These are phyloP conservation scores for Chlamydomonas schloesseri DNA, from an alignment of 139 green algal genomes.

Conservation along the genomic window DNA sequence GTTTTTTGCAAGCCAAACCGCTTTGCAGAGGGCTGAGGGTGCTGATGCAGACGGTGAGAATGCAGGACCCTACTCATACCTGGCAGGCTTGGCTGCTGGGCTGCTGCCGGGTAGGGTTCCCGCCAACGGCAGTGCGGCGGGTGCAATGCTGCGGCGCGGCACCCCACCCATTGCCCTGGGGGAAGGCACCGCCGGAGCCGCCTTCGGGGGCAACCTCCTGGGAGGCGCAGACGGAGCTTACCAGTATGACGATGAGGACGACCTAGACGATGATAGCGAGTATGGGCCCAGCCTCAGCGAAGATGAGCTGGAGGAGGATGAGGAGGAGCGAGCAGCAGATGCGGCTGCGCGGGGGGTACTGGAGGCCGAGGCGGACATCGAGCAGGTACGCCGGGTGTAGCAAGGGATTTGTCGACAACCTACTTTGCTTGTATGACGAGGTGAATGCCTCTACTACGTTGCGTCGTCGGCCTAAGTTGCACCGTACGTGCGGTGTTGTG, in stretches of 20 bases:
- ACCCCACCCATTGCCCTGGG: too few species aligned
- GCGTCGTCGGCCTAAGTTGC: too few species aligned
- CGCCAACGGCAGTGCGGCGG: too few species aligned
- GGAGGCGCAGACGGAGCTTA: not conserved
- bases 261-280: not conserved
- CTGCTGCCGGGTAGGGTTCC: too few species aligned
- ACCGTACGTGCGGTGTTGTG: too few species aligned
- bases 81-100: not conserved
- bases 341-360: conserved; percentile 2
- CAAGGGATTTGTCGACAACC: too few species aligned
- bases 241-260: not conserved
- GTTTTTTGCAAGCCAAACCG: not conserved
- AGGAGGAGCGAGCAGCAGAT: not conserved
- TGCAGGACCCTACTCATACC: not conserved
- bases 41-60: not conserved
- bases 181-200: too few species aligned
- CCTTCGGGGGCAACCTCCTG: too few species aligned
- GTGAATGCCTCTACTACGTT: too few species aligned
- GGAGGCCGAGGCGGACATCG: conserved; percentile 3
- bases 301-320: not conserved
- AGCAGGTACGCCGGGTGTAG: not conserved
- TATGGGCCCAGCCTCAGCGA: not conserved
- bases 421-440: too few species aligned
- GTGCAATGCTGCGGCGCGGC: too few species aligned
- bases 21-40: too few species aligned